Evolutionary conservation across 1,284 basidiomycete species (phyloP).

Genomic region (Ceratobasidium sp.): DNA sequence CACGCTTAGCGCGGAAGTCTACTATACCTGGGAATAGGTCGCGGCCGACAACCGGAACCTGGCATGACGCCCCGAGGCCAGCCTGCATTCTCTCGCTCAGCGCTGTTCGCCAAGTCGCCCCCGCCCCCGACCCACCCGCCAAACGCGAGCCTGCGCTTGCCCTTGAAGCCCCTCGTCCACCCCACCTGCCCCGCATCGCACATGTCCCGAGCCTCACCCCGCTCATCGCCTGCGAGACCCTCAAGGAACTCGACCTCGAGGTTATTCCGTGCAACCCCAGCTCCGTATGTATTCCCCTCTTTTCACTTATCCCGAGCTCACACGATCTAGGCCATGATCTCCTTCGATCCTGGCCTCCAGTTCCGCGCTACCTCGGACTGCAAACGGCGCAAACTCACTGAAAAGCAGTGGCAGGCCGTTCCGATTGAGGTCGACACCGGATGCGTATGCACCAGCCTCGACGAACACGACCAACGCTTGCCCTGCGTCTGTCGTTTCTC

Average conservation of each 20-base stretch:
- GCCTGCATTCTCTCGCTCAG: constrained; percentile 13
- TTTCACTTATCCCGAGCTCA: constrained; percentile 53
- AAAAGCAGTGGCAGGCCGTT: constrained; percentile 89
- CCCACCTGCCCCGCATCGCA: constrained; percentile 31
- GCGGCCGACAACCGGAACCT: constrained; percentile 79
- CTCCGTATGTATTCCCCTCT: constrained; percentile 70
- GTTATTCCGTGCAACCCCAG: constrained; percentile 91
- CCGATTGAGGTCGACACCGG: constrained; percentile 83
- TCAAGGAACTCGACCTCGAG: constrained; percentile 88
- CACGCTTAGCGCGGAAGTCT: constrained; percentile 99
- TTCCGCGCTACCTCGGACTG: constrained; percentile 79
- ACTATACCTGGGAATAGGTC: constrained; percentile 93
- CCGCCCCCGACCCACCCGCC: background rate
- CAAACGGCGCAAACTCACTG: constrained; percentile 80
- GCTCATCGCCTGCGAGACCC: constrained; percentile 84
- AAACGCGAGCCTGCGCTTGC: constrained; percentile 26
- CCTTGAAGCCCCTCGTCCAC: constrained; percentile 32
- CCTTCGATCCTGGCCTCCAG: constrained; percentile 83
- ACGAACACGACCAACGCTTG: constrained; percentile 67
- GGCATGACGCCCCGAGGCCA: constrained; percentile 59
- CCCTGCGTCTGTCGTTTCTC: constrained; percentile 74
- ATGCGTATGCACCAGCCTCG: constrained; percentile 88
- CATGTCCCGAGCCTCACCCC: constrained; percentile 73
- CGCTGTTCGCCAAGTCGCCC: background rate
- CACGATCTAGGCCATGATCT: constrained; percentile 81